Conservation (phyloP, 1,284 basidiomycete species). For the Leccinum cinnamomeum region DNA sequence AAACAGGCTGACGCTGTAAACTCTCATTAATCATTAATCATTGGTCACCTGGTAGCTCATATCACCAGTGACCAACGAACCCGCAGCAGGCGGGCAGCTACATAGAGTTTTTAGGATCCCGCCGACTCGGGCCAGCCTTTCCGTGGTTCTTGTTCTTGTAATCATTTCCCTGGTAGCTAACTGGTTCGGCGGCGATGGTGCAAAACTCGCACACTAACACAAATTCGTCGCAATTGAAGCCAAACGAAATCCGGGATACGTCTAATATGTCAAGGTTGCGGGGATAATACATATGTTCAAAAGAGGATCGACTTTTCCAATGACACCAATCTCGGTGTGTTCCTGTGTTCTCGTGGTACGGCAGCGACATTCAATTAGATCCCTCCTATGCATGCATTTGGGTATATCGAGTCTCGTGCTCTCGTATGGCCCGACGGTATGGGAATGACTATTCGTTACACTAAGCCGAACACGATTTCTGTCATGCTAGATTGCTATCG, state of each 20-base stretch:
- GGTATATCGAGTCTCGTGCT: conserved; percentile 3
- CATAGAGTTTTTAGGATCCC: conserved; percentile 34
- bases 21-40: conserved; percentile 8
- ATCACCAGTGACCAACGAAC: not conserved
- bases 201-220: conserved; percentile 5
- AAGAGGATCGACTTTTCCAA: conserved; percentile 3
- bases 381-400: conserved; percentile 4
- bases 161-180: conserved; percentile 5
- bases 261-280: conserved; percentile 1
- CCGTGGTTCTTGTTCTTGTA: not conserved
- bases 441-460: not conserved
- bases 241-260: conserved; percentile 1
- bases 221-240: conserved; percentile 10
- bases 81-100: conserved; percentile 19
- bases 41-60: conserved; percentile 25
- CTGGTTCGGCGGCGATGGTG: not conserved
- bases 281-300: conserved; percentile 7
- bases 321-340: conserved; percentile 2
- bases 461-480: conserved; percentile 2
- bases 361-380: conserved; percentile 9
- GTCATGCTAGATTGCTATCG: conserved; percentile 4
- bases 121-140: conserved; percentile 6
- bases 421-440: not conserved
- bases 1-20: conserved; percentile 21
- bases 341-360: conserved; percentile 6